Conservation (phyloP, 1,284 basidiomycete genomes). For the Pisolithus thermaeus region DNA sequence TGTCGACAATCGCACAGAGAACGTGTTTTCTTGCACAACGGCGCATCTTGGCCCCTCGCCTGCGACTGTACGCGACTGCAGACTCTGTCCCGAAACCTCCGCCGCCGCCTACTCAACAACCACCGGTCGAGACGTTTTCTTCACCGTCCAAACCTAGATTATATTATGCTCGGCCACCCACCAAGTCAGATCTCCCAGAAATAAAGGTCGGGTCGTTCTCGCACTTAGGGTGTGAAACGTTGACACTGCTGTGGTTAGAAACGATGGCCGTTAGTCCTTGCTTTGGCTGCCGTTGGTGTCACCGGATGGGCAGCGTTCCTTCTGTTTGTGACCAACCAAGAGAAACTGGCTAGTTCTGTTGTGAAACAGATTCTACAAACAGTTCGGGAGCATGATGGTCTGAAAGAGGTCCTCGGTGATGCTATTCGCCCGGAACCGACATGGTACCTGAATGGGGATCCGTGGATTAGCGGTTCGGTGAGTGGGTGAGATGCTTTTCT, state of each 20-base stretch:
- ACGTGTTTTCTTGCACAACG: conserved; percentile 6
- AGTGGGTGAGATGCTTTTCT: conserved; percentile 19
- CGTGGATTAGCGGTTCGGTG: conserved; percentile 64
- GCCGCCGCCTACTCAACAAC: conserved; percentile 18
- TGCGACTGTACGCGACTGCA: conserved; percentile 12
- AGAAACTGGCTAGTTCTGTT: conserved; percentile 71
- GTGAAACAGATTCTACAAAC: conserved; percentile 59
- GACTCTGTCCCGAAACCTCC: conserved; percentile 16
- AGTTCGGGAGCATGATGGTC: conserved; percentile 43
- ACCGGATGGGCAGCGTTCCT: conserved; percentile 65
- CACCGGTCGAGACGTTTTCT: conserved; percentile 23
- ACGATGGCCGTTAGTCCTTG: conserved; percentile 57
- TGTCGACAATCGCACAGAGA: conserved; percentile 8
- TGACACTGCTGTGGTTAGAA: conserved; percentile 26
- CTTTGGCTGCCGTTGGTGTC: conserved; percentile 46
- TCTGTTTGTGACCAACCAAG: conserved; percentile 66
- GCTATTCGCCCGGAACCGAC: conserved; percentile 65
- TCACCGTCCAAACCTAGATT: conserved; percentile 31
- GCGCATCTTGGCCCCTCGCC: conserved; percentile 7
- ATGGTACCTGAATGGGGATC: conserved; percentile 75
- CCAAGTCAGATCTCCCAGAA: conserved; percentile 37
- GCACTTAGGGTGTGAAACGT: neutral
- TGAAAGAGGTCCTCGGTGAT: conserved; percentile 55
- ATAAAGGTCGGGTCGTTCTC: conserved; percentile 29
- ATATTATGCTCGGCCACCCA: conserved; percentile 29